Conservation (phyloP, 2,329 filamentous ascomycete species). For the Alternaria sp. region DNA sequence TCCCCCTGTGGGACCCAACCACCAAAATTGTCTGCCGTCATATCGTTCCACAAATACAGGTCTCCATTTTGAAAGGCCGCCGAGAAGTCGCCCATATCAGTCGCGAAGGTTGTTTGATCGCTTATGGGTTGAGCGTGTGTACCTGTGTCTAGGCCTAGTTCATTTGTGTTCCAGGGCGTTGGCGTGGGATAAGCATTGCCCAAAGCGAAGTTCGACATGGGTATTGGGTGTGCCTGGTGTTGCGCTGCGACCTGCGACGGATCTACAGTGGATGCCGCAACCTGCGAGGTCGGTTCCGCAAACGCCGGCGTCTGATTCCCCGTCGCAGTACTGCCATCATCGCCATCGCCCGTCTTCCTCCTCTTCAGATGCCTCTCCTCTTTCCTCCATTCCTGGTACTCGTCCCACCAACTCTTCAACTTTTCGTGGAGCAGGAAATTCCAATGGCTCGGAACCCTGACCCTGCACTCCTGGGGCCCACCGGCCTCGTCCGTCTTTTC, state of each 20-base stretch:
- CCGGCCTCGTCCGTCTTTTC: constrained; percentile 36
- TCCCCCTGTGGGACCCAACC: constrained; percentile 43
- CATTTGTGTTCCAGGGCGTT: constrained; percentile 15
- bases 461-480: constrained; percentile 43
- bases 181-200: constrained; percentile 19
- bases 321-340: constrained; percentile 3
- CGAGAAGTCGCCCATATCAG: constrained; percentile 46
- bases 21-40: constrained; percentile 43
- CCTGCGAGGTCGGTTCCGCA: constrained; percentile 7
- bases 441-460: constrained; percentile 46
- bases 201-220: constrained; percentile 23
- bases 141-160: constrained; percentile 12
- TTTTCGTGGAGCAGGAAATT: constrained; percentile 42
- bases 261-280: constrained; percentile 1
- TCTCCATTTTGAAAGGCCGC: constrained; percentile 49
- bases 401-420: constrained; percentile 45
- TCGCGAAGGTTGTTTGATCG: constrained; percentile 27
- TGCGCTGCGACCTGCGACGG: constrained; percentile 1
- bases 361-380: constrained; percentile 40
- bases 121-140: constrained; percentile 10
- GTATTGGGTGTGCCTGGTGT: constrained; percentile 1
- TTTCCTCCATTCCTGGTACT: constrained; percentile 41
- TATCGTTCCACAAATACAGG: constrained; percentile 50
- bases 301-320: constrained; percentile 19
- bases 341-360: constrained; percentile 19